These are phyloP conservation scores for Saturnispora quitensis DNA, from an alignment of 805 yeast genomes.

Conservation along the genomic window DNA sequence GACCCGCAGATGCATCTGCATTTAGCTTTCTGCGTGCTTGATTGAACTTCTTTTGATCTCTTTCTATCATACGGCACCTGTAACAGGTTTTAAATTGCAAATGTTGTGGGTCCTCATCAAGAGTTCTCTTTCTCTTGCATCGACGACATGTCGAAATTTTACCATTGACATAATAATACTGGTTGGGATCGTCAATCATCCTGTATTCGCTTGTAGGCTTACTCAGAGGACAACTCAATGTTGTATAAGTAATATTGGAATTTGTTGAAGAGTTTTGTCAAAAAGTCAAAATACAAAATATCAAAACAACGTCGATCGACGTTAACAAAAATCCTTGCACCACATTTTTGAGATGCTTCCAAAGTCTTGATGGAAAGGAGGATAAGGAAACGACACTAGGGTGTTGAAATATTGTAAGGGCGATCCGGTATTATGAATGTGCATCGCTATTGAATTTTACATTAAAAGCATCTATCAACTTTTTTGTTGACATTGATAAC, in stretches of 20 bases:
- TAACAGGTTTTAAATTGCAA: constrained; percentile 50
- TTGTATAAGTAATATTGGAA: neutral
- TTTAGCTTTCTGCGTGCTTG: constrained; percentile 19
- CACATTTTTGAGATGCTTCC: neutral
- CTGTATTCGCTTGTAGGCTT: neutral
- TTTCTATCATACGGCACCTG: constrained; percentile 47
- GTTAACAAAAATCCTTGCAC: neutral
- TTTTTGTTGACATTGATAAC: neutral
- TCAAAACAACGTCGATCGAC: constrained; percentile 4
- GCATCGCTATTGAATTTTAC: neutral
- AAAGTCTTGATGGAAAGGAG: neutral
- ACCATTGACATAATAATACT: constrained; percentile 22
- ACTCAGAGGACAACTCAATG: neutral
- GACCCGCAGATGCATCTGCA: constrained; percentile 13
- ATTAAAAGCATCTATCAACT: neutral
- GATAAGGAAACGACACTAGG: neutral
- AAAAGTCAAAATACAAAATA: neutral
- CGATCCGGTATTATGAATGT: no score
- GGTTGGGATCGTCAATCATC: constrained; percentile 8
- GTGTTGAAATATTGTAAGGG: neutral
- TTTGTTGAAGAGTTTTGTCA: neutral
- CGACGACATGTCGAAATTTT: constrained; percentile 42
- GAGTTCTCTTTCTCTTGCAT: constrained; percentile 46
- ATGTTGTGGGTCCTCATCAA: constrained; percentile 48
- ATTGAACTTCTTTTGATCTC: constrained; percentile 30